Conservation (phyloP, 2,329 filamentous ascomycete species). For the Colletotrichum sp. region DNA sequence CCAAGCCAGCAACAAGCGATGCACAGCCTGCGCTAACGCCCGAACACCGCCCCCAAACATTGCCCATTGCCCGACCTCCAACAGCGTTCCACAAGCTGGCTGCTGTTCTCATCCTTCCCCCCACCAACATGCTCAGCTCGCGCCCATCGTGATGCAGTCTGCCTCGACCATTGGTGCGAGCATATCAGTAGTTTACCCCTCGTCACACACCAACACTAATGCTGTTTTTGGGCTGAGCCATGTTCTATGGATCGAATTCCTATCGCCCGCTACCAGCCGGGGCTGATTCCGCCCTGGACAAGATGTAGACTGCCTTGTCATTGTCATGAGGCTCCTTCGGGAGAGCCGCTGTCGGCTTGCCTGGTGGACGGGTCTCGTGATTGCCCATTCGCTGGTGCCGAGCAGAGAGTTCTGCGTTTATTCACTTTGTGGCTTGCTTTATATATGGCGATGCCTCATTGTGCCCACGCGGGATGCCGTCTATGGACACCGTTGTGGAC, state of each 20-base stretch:
- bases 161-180: conserved; percentile 4
- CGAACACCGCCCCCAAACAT: not conserved
- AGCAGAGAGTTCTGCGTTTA: not conserved
- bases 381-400: not conserved
- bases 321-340: not conserved
- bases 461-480: not conserved
- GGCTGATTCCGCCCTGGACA: conserved; percentile 5
- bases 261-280: not conserved
- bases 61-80: not conserved
- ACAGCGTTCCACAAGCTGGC: not conserved
- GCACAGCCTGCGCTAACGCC: not conserved
- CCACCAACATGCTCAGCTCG: not conserved
- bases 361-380: not conserved
- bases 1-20: not conserved
- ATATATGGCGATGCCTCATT: not conserved
- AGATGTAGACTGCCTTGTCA: conserved; percentile 6
- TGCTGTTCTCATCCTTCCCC: not conserved
- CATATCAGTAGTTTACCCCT: not conserved
- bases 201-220: not conserved
- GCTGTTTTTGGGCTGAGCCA: not conserved
- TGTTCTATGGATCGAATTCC: not conserved
- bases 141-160: conserved; percentile 8
- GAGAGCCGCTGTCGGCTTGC: not conserved
- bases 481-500: not conserved
- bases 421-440: not conserved